Percentiles rank a stretch among this genome's conserved stretches.
Evolutionary conservation across 2,329 filamentous ascomycete species (phyloP).

Genomic region (Endothia cerciana): DNA sequence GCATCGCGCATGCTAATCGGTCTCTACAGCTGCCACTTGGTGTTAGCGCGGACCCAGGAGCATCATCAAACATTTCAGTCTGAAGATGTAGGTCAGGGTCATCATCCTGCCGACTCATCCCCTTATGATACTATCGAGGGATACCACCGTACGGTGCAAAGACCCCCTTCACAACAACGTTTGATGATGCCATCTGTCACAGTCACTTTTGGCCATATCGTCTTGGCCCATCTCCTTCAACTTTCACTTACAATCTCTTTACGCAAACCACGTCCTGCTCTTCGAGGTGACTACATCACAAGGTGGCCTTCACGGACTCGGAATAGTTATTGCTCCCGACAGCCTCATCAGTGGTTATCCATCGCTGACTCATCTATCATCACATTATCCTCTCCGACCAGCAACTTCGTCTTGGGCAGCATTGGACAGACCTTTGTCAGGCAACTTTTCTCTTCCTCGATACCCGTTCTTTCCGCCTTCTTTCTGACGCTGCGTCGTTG

Average conservation of each 20-base stretch:
- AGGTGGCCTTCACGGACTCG: neutral
- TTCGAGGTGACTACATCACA: neutral
- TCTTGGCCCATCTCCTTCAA: neutral
- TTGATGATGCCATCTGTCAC: neutral
- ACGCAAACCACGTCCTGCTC: neutral
- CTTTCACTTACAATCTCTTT: too few species aligned
- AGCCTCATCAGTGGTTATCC: neutral
- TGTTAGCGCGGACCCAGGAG: neutral
- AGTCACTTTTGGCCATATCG: neutral
- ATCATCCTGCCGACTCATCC: too few species aligned
- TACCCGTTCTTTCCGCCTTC: neutral
- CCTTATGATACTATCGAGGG: neutral
- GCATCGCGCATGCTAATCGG: neutral
- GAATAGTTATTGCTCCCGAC: neutral
- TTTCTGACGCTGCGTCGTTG: neutral
- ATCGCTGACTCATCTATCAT: neutral
- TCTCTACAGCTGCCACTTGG: neutral
- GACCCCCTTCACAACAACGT: neutral
- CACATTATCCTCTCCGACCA: neutral
- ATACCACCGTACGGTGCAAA: neutral
- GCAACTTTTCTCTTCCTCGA: neutral
- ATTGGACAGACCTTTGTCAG: neutral
- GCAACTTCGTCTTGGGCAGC: neutral
- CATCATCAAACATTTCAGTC: neutral
- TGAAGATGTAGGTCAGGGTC: too few species aligned